A percentile compares a stretch with the other conserved stretches of the same genome.
Conservation (phyloP, 257 asterid genomes). For the Nicotiana benthamiana region DNA sequence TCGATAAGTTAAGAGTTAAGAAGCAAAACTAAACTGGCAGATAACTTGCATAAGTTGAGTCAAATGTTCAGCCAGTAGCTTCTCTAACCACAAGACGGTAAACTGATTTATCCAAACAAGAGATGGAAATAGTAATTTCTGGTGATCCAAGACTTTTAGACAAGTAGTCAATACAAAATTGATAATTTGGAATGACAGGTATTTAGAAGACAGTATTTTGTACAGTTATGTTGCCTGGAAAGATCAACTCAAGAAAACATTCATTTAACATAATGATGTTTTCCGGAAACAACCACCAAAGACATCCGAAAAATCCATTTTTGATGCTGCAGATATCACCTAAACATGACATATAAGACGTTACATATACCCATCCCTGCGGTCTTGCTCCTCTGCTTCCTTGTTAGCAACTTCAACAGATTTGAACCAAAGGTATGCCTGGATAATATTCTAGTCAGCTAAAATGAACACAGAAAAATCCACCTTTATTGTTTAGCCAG, state of each 20-base stretch:
- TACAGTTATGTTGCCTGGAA: not conserved
- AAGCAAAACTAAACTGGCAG: not conserved
- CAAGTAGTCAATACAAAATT: not conserved
- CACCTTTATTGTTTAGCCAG: not conserved
- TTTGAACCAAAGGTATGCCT: conserved; percentile 96
- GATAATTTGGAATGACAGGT: not conserved
- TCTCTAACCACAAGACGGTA: not conserved
- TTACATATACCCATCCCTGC: conserved; percentile 73
- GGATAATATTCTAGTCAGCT: conserved; percentile 20
- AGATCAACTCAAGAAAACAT: not conserved
- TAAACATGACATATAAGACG: not conserved
- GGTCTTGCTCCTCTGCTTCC: conserved; percentile 96
- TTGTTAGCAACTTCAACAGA: conserved; percentile 84
- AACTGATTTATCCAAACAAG: not conserved
- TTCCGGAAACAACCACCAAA: not conserved
- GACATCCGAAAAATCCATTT: not conserved
- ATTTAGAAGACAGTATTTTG: not conserved
- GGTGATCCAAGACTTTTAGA: not conserved
- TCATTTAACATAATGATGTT: not conserved
- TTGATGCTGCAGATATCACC: not conserved
- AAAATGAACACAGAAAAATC: not conserved
- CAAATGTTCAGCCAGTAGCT: not conserved
- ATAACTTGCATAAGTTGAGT: not conserved
- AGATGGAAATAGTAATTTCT: not conserved
- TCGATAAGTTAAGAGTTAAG: not conserved